Evolutionary conservation across 345 rosid genomes (phyloP).

Genomic region (Eucalyptus coolabah): DNA sequence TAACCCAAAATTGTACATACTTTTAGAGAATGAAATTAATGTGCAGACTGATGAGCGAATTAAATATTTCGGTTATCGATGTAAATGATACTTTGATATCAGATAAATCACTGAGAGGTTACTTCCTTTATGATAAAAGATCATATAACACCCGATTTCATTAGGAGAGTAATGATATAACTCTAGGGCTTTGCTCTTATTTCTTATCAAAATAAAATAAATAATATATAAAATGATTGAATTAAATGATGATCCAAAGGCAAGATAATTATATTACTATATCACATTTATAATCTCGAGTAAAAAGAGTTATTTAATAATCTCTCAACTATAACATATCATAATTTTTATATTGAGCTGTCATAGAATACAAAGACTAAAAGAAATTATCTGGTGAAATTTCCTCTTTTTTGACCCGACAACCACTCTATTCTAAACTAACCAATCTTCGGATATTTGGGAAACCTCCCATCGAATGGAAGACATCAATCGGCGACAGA

Average conservation of each 20-base stretch:
- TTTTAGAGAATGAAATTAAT: background rate
- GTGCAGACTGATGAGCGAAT: accelerated
- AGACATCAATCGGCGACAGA: background rate
- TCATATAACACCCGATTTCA: background rate
- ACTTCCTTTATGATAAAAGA: background rate
- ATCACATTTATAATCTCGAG: background rate
- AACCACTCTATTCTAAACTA: background rate
- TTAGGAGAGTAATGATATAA: no score
- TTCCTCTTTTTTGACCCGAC: background rate
- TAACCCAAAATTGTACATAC: background rate
- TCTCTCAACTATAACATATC: background rate
- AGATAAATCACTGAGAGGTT: accelerated
- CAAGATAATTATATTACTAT: background rate
- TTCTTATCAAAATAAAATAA: background rate
- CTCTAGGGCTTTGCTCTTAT: background rate
- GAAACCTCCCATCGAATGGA: background rate
- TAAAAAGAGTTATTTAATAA: background rate
- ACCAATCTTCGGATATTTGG: background rate
- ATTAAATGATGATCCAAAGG: background rate
- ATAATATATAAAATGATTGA: background rate
- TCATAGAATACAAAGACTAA: background rate
- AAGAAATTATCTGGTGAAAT: background rate
- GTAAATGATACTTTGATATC: accelerated
- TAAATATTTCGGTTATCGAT: accelerated
- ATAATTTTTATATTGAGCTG: background rate